These are phyloP conservation scores for Cymbidium sinense DNA, from an alignment of 106 monocot species.

Conservation along the genomic window DNA sequence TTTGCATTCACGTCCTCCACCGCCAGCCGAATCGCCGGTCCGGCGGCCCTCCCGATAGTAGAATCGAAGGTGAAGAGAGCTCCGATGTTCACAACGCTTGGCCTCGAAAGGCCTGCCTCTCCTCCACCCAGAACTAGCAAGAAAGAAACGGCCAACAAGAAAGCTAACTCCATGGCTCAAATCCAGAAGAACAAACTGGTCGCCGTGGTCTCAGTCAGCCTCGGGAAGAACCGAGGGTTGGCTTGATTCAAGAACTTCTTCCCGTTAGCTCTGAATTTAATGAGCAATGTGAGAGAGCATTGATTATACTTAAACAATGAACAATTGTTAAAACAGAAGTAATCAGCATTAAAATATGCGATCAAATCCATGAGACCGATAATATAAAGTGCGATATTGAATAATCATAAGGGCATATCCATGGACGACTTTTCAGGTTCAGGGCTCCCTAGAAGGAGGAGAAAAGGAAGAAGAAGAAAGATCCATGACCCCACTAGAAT, in stretches of 20 bases:
- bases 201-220: too few relatives aligned
- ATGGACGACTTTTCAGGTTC: neutral
- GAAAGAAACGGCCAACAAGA: conserved; percentile 2
- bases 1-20: conserved; percentile 41
- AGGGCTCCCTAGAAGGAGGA: neutral
- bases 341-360: neutral
- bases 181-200: neutral
- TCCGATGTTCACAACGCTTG: conserved; percentile 29
- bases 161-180: neutral
- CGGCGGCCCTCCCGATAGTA: conserved; percentile 36
- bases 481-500: neutral
- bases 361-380: neutral
- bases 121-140: conserved; percentile 1
- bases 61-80: conserved; percentile 53
- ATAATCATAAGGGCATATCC: neutral
- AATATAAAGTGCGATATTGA: neutral
- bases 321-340: neutral
- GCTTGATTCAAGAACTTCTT: neutral
- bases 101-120: conserved; percentile 9
- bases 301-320: neutral
- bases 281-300: neutral
- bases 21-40: conserved; percentile 36
- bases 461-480: neutral
- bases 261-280: neutral
- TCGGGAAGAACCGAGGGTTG: neutral